Conservation (phyloP, 192 early-diverging fungal genomes). For the Coemansia sp. region DNA sequence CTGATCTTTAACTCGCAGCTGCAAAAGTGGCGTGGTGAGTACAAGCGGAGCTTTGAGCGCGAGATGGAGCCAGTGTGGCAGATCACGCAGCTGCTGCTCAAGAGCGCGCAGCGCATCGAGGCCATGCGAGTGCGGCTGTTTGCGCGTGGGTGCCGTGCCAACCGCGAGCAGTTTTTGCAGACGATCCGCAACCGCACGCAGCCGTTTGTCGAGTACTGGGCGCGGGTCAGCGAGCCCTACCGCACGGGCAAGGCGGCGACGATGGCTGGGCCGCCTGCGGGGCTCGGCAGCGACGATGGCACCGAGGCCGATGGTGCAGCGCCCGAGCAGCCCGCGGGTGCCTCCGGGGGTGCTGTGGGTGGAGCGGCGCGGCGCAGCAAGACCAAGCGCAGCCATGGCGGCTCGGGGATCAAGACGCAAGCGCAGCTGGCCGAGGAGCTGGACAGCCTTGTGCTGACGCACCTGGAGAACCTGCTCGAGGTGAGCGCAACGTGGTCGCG, state of each 20-base stretch:
- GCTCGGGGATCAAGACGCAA: slow-evolving; percentile 6
- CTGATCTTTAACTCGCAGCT: slow-evolving; percentile 67
- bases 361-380: background rate
- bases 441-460: slow-evolving; percentile 43
- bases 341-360: slow-evolving; percentile 1
- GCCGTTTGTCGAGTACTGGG: slow-evolving; percentile 58
- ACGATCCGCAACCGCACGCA: slow-evolving; percentile 46
- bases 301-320: background rate
- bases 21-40: slow-evolving; percentile 51
- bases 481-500: slow-evolving; percentile 52
- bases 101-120: slow-evolving; percentile 53
- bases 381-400: slow-evolving; percentile 7
- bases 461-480: slow-evolving; percentile 52
- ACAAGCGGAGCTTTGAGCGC: slow-evolving; percentile 55
- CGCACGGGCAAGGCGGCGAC: slow-evolving; percentile 28
- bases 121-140: slow-evolving; percentile 53
- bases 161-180: slow-evolving; percentile 51
- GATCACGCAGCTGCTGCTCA: slow-evolving; percentile 52
- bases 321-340: background rate
- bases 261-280: slow-evolving; percentile 2
- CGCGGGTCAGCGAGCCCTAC: slow-evolving; percentile 43
- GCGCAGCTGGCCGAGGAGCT: slow-evolving; percentile 39
- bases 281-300: background rate
- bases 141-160: slow-evolving; percentile 46
- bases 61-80: slow-evolving; percentile 66